Evolutionary conservation across 202 grass and related monocot species (phyloP).

Genomic region (Carex sylvatica): DNA sequence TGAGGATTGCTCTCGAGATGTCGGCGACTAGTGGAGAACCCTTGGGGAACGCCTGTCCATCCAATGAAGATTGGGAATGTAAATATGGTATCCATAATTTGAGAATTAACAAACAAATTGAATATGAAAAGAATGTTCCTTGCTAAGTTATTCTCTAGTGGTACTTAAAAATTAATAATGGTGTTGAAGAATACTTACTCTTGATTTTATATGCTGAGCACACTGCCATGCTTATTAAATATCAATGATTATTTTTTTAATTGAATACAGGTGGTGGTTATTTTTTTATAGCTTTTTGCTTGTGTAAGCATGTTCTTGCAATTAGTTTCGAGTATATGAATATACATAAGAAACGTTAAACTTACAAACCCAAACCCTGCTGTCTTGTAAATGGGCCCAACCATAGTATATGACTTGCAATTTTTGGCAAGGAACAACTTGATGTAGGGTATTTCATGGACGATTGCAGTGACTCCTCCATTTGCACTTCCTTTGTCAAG

Average conservation of each 20-base stretch:
- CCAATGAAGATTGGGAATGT: neutral
- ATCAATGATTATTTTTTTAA: neutral
- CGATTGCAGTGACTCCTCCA: slow-evolving; percentile 40
- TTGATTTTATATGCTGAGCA: neutral
- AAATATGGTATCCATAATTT: neutral
- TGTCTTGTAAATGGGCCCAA: slow-evolving; percentile 46
- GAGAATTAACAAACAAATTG: neutral
- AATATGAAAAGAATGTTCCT: neutral
- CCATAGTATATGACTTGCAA: slow-evolving; percentile 44
- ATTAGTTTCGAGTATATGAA: too few relatives aligned
- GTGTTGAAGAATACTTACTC: neutral
- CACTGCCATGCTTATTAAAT: neutral
- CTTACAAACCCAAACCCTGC: slow-evolving; percentile 57
- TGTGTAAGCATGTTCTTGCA: neutral
- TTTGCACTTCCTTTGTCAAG: slow-evolving; percentile 41
- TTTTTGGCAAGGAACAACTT: slow-evolving; percentile 44
- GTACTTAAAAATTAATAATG: neutral
- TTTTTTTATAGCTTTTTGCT: neutral
- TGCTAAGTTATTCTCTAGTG: neutral
- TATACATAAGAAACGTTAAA: too few relatives aligned
- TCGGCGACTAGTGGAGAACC: slow-evolving; percentile 36
- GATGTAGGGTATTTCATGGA: slow-evolving; percentile 49
- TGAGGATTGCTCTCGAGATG: slow-evolving; percentile 54
- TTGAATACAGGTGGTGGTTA: neutral
- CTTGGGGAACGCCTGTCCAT: slow-evolving; percentile 43